phyloP scores from a whole-genome alignment of 352 stramenopile species.

The Phytophthora boehmeriae region DNA sequence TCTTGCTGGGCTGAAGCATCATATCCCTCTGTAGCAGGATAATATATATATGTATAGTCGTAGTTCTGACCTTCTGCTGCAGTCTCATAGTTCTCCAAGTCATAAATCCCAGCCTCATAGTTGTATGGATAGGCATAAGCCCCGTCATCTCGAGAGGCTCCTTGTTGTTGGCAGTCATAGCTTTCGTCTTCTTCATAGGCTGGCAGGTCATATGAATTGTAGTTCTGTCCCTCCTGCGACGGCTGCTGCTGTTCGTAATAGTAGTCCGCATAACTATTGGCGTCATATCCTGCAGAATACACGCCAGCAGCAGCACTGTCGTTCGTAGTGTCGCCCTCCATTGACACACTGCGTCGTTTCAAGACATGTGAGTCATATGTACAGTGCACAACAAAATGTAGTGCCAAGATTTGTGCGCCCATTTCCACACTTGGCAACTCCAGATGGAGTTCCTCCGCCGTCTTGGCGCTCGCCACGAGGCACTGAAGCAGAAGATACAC shows the following conservation, averaged over 20 bases:
- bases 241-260: slow-evolving; percentile 15
- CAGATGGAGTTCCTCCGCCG: slow-evolving; percentile 86
- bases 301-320: background rate
- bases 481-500: slow-evolving; percentile 93
- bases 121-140: slow-evolving; percentile 17
- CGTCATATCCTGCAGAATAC: slow-evolving; percentile 27
- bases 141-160: background rate
- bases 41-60: slow-evolving; percentile 2
- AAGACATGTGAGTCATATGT: too few relatives aligned
- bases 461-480: slow-evolving; percentile 81
- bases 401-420: too few relatives aligned
- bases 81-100: background rate
- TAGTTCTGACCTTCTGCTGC: slow-evolving; percentile 11
- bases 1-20: slow-evolving; percentile 3
- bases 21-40: slow-evolving; percentile 2
- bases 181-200: slow-evolving; percentile 9
- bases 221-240: background rate
- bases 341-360: too few relatives aligned
- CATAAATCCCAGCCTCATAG: slow-evolving; percentile 4
- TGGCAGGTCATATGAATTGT: slow-evolving; percentile 13
- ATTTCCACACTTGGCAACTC: too few relatives aligned
- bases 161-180: slow-evolving; percentile 19
- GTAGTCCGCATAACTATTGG: slow-evolving; percentile 16
- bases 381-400: too few relatives aligned
- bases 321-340: too few relatives aligned